Base-by-base conservation (phyloP, 768 basidiomycete species). In the Piloderma croceum region DNA sequence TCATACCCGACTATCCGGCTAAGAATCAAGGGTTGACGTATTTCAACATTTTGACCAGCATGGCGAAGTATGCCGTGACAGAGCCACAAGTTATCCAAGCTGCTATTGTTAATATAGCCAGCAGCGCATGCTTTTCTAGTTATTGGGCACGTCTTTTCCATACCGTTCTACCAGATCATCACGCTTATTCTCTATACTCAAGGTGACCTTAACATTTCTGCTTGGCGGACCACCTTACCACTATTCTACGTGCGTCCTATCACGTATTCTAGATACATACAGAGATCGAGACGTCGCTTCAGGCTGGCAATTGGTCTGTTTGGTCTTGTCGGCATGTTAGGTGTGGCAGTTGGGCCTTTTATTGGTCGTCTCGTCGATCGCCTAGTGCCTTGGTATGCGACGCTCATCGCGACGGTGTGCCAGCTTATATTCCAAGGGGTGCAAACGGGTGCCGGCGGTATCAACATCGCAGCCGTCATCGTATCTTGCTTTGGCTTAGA, bases 1-100 rank as follows among this genome's bases (percentile, higher is more conserved):
- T 80, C 39, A 62, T 90, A n/a, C 89, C 89, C 1, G 89, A 93
- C 59, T 90, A 85, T 52, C 90, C 88, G 1, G 74, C 82, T 10
- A 90, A 85, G 56, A 83, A 84, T 53, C 59, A 53, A 17, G 62
- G 74, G 34, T 39, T 88, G 46, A 75, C 77, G 3, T 91, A 91
- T 60, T 69, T 66, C 48, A 61, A 77, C 13, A 82, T 90, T 34
- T 60, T 88, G 23, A 76, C 67, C 59, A 82, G 81, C 7, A 91
- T 91, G 90, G 80, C 66, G 5, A 83, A 79, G 57, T 84, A 79
- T 49, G 66, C 79, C 0, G 68, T 81, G 25, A 91, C 83, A 0
- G 86, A 92, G 58, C 90, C 90, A 0, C 62, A 83, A 17, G 63
- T 93, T 22, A 70, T 90, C 7, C 90, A 92, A 56, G 65, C 70